These are phyloP conservation scores for Umbelopsis sp. DNA, from an alignment of 371 early-diverging fungal genomes.

Conservation along the genomic window DNA sequence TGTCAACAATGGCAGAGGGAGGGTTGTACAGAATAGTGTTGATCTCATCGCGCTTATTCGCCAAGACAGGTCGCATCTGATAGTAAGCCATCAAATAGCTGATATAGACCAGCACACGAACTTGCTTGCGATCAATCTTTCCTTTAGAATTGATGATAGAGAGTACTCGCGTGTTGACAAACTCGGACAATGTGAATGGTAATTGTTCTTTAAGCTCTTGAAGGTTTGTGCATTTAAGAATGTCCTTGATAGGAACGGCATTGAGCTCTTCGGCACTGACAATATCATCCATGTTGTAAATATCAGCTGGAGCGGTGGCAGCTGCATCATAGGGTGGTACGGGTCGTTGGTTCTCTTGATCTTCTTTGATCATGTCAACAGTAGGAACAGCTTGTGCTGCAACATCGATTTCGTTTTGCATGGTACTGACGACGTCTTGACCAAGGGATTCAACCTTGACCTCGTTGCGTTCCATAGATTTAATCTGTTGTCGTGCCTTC, in stretches of 20 bases:
- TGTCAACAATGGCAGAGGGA: constrained; percentile 65
- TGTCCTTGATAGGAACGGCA: constrained; percentile 57
- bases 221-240: constrained; percentile 50
- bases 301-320: constrained; percentile 67
- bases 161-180: constrained; percentile 51
- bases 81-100: constrained; percentile 72
- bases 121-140: constrained; percentile 63
- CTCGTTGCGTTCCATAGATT: constrained; percentile 80
- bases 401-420: constrained; percentile 63
- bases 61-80: constrained; percentile 40
- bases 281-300: constrained; percentile 76
- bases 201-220: constrained; percentile 40
- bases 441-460: constrained; percentile 61
- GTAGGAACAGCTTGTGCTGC: constrained; percentile 54
- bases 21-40: constrained; percentile 54
- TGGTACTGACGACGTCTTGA: constrained; percentile 56
- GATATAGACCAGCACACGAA: constrained; percentile 73
- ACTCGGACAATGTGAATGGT: constrained; percentile 55
- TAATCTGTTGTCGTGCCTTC: constrained; percentile 79
- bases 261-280: constrained; percentile 64
- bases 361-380: constrained; percentile 53
- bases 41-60: constrained; percentile 60
- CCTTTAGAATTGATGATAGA: constrained; percentile 49
- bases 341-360: constrained; percentile 60
- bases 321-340: constrained; percentile 74